Conservation (phyloP, 441 rosid genomes). For the Euphorbia schlechtendalii region DNA sequence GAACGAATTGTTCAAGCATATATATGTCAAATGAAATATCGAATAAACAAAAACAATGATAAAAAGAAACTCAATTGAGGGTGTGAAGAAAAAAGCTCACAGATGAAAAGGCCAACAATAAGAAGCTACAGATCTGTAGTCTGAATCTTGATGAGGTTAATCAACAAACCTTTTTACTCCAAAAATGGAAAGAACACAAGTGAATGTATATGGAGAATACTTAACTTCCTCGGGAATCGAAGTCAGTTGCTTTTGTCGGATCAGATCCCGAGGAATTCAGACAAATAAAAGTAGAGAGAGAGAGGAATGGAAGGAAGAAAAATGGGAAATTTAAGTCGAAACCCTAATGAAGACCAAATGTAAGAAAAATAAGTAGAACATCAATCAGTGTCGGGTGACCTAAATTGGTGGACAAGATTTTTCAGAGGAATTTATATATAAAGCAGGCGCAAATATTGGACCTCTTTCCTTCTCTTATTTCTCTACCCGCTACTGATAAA, state of each 20-base stretch:
- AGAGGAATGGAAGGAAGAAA: constrained; percentile 31
- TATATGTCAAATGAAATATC: neutral
- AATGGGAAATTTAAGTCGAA: constrained; percentile 5
- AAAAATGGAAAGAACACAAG: constrained; percentile 10
- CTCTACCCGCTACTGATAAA: constrained; percentile 52
- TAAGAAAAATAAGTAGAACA: constrained; percentile 14
- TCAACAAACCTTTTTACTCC: neutral
- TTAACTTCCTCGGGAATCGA: constrained; percentile 38
- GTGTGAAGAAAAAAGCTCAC: constrained; percentile 20
- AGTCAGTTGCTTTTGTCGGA: constrained; percentile 27
- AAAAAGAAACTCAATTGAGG: neutral
- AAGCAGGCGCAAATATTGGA: constrained; percentile 33
- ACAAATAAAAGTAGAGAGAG: constrained; percentile 8
- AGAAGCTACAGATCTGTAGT: constrained; percentile 31
- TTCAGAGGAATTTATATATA: constrained; percentile 24
- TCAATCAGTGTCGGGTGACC: constrained; percentile 36
- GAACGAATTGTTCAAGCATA: too few species aligned
- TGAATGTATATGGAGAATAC: neutral
- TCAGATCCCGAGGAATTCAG: constrained; percentile 39
- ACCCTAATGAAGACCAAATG: constrained; percentile 31
- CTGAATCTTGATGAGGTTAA: constrained; percentile 10
- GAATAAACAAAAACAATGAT: too few species aligned
- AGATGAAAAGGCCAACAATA: constrained; percentile 11
- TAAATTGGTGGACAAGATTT: constrained; percentile 56
- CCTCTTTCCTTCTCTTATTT: too few species aligned